These are phyloP conservation scores for Schoenoplectus triqueter DNA, from an alignment of 202 grass and related monocot genomes.

Conservation along the genomic window DNA sequence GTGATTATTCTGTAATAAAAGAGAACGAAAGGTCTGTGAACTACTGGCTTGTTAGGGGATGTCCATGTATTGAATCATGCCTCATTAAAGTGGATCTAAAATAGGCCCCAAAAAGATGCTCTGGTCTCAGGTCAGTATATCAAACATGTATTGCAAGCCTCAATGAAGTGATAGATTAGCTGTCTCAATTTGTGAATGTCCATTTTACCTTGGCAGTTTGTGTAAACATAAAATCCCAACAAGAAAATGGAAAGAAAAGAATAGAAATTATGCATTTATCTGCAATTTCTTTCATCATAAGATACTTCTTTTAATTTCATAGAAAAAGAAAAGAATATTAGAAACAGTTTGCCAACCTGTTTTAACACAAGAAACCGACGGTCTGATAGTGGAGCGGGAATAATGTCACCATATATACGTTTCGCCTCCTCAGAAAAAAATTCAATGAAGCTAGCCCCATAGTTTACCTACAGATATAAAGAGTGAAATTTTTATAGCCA, in stretches of 20 bases:
- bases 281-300: background rate
- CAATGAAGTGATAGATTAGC: background rate
- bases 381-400: constrained; percentile 71
- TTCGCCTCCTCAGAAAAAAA: constrained; percentile 98
- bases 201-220: background rate
- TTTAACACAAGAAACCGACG: constrained; percentile 90
- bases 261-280: background rate
- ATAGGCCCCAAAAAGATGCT: background rate
- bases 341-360: constrained; percentile 55
- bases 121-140: background rate
- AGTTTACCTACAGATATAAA: constrained; percentile 61
- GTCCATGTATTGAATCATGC: background rate
- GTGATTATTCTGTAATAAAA: background rate
- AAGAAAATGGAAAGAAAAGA: background rate
- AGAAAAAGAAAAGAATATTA: constrained; percentile 31
- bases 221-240: background rate
- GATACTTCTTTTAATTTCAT: background rate
- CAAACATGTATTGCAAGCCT: background rate
- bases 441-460: constrained; percentile 94
- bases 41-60: constrained; percentile 11
- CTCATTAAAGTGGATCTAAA: background rate
- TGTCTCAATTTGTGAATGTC: background rate
- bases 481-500: background rate
- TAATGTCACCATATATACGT: constrained; percentile 95
- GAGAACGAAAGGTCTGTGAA: constrained; percentile 3